These are phyloP conservation scores for Primulina eburnea DNA, from an alignment of 257 asterid species.

Conservation along the genomic window DNA sequence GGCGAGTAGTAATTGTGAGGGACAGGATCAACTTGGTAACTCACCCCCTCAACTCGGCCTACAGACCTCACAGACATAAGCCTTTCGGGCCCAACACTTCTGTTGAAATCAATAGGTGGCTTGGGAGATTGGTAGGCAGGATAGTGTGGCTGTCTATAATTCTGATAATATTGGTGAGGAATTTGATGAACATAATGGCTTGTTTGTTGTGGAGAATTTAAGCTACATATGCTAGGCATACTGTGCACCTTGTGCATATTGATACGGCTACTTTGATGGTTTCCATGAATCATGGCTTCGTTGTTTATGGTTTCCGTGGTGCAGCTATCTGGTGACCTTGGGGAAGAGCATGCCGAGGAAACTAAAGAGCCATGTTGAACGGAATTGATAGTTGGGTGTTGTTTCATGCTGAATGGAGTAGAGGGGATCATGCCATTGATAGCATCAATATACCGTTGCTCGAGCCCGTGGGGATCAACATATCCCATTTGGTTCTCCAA, in stretches of 20 bases:
- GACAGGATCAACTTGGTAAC: slow-evolving; percentile 44
- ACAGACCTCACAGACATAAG: slow-evolving; percentile 39
- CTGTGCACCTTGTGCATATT: slow-evolving; percentile 65
- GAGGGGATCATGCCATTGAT: slow-evolving; percentile 53
- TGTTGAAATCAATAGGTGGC: slow-evolving; percentile 41
- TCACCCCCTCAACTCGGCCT: slow-evolving; percentile 44
- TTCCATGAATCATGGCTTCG: slow-evolving; percentile 24
- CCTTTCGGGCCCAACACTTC: slow-evolving; percentile 40
- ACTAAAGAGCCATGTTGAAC: slow-evolving; percentile 30
- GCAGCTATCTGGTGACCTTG: slow-evolving; percentile 56
- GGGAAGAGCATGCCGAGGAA: slow-evolving; percentile 58
- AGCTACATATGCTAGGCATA: slow-evolving; percentile 59
- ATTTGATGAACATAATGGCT: slow-evolving; percentile 25
- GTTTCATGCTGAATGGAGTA: slow-evolving; percentile 20
- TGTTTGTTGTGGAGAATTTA: slow-evolving; percentile 35
- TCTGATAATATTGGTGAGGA: slow-evolving; percentile 30
- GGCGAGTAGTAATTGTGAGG: slow-evolving; percentile 26
- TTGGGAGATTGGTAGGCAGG: slow-evolving; percentile 33
- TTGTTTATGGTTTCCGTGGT: slow-evolving; percentile 31
- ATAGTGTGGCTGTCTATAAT: slow-evolving; percentile 24
- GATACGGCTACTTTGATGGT: slow-evolving; percentile 19
- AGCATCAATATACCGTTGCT: slow-evolving; percentile 74
- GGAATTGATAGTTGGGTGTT: slow-evolving; percentile 27
- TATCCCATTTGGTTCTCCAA: slow-evolving; percentile 32
- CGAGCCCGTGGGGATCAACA: slow-evolving; percentile 36